Conservation (phyloP, 2,329 filamentous ascomycete genomes). For the Pseudogymnoascus sp. region DNA sequence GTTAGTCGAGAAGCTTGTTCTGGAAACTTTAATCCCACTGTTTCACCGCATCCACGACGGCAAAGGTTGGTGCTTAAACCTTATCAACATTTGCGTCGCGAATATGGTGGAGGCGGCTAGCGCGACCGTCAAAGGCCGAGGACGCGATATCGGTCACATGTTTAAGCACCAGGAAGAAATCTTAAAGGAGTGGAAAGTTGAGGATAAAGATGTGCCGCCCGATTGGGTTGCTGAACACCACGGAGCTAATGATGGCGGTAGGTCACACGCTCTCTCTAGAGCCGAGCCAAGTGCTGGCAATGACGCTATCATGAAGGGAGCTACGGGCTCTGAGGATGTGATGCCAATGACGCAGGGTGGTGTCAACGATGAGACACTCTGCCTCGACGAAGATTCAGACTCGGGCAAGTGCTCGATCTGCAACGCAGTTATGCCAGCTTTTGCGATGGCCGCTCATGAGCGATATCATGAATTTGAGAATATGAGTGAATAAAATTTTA, state of each 20-base stretch:
- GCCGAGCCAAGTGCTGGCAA: slow-evolving; percentile 26
- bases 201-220: slow-evolving; percentile 34
- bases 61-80: slow-evolving; percentile 64
- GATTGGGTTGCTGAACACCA: slow-evolving; percentile 14
- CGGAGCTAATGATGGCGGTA: background rate
- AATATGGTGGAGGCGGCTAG: slow-evolving; percentile 61
- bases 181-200: slow-evolving; percentile 57
- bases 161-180: slow-evolving; percentile 66
- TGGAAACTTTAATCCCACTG: slow-evolving; percentile 59
- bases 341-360: slow-evolving; percentile 21
- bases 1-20: slow-evolving; percentile 59
- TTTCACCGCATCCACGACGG: slow-evolving; percentile 64
- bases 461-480: slow-evolving; percentile 34
- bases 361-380: slow-evolving; percentile 10
- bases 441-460: slow-evolving; percentile 41
- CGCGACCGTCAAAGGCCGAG: slow-evolving; percentile 39
- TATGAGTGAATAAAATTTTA: slow-evolving; percentile 8
- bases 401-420: slow-evolving; percentile 34
- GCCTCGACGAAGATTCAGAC: slow-evolving; percentile 21
- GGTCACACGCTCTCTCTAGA: background rate
- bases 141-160: slow-evolving; percentile 74
- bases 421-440: slow-evolving; percentile 38
- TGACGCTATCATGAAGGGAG: slow-evolving; percentile 18
- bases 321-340: slow-evolving; percentile 24
- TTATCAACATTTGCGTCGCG: slow-evolving; percentile 79